Base-by-base conservation (phyloP, 306 rosid genomes). In the Castanea sativa region DNA sequence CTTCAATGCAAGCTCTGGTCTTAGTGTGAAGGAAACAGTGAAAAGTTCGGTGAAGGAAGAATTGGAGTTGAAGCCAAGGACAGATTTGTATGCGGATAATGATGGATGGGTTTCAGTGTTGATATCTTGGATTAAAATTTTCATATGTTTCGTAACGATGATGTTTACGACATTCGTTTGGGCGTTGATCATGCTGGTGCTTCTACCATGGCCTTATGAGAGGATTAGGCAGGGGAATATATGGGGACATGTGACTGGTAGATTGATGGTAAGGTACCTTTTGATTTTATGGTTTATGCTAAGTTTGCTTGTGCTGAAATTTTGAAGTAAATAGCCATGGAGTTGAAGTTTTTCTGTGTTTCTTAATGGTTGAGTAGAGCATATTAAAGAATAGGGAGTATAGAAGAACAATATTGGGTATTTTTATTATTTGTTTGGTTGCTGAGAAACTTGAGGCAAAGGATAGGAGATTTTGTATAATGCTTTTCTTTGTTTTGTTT, bases 201-300 rank as follows among this genome's bases (percentile, higher is more conserved):
- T 88, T 27, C 79, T 90, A 38, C 94, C 94, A 9, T 90, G 89
- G 89, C 94, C 92, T 25, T 83, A 76, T 67, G 82, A 86, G 82
- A 85, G 92, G 78, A 80, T 87, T 55, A 85, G 85, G 69, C 92
- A 87, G 73, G 92, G 94, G 53, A 90, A 90, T 83, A 81, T 88
- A 69, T 90, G 85, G 71, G 92, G 92, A n/a, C 92, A 88, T 80
- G 89, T 90, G 45, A 86, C 91, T 59, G 92, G 94, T 75, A 85
- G 89, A 85, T 83, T 90, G 88, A 76, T 90, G 88, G 92, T 88
- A 85, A 86, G 88, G 69, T 43, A 6, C 76, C 41, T 55, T 73
- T 38, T 23, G 20, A 35, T n/a, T 38, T 33, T 52, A 12, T 71
- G 57, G 3, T 53, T 21, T 18, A 5, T 65, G 68, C 58, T 35